Evolutionary conservation across 2,329 filamentous ascomycete species (phyloP).

Genomic region (Dryadomyces quercus-mongolicae): DNA sequence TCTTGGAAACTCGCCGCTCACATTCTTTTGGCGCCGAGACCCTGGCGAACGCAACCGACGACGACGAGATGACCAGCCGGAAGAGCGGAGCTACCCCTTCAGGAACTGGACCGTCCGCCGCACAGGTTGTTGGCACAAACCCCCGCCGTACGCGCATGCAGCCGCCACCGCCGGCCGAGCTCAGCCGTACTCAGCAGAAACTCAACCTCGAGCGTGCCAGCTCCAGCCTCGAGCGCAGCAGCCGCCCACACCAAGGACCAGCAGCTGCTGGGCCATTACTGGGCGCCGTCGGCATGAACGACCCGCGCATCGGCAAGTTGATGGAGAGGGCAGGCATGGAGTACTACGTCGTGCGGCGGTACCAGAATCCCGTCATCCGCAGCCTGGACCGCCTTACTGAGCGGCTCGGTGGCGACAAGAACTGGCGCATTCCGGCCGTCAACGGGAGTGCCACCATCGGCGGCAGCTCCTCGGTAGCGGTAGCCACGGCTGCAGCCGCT

Average conservation of each 20-base stretch:
- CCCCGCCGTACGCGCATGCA: constrained; percentile 7
- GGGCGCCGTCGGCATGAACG: constrained; percentile 43
- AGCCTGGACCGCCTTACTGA: constrained; percentile 43
- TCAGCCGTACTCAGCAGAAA: constrained; percentile 63
- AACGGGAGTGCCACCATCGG: constrained; percentile 16
- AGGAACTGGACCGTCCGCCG: neutral
- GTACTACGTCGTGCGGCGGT: constrained; percentile 61
- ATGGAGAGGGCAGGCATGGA: constrained; percentile 61
- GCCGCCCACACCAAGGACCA: constrained; percentile 23
- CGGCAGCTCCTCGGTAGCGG: neutral
- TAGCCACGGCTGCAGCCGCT: neutral
- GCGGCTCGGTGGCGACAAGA: constrained; percentile 38
- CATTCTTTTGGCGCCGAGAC: constrained; percentile 26
- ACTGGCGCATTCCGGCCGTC: constrained; percentile 32
- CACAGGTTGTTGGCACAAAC: neutral
- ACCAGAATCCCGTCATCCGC: constrained; percentile 57
- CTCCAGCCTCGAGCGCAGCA: constrained; percentile 55
- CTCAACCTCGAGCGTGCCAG: constrained; percentile 62
- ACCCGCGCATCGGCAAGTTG: constrained; percentile 51
- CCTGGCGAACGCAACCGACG: constrained; percentile 3
- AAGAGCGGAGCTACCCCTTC: neutral
- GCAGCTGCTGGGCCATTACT: constrained; percentile 29
- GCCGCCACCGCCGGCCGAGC: constrained; percentile 30
- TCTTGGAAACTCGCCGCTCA: constrained; percentile 19
- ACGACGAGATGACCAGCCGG: neutral